Base-by-base conservation (phyloP, 805 yeast species). In the Metschnikowia rubicola region DNA sequence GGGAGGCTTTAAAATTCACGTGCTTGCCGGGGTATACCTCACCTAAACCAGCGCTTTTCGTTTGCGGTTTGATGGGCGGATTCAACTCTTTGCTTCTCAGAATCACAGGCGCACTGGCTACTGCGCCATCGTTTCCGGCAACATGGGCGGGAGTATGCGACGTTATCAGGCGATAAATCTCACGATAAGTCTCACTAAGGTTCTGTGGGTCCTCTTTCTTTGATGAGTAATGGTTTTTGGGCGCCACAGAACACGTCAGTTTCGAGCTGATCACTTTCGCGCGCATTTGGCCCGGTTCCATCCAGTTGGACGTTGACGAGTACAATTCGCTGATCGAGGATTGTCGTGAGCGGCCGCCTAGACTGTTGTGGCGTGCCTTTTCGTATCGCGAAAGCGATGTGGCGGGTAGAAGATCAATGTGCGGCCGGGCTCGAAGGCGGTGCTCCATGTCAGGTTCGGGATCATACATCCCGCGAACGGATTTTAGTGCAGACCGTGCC, bases 271-370 rank as follows among this genome's bases (percentile, higher is more conserved):
- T 28, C 21, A 55, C 32, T 28, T 36, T 36, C 2, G 36, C 10
- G 34, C 37, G 33, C 15, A 35, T 40, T 26, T 44, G 35, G 21
- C 67, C 43, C 3, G 80, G 75, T 44, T 77, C 81, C 81, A 78
- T 77, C 82, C 83, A 78, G 46, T 70, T 73, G 15, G 74, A 67
- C 37, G 74, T 79, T 11, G 73, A 62, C 3, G 66, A 60, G 54
- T 76, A 71, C 36, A 63, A 56, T 30, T 72, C 76, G 54, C 75
- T 70, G 35, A 63, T 56, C 6, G 75, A 68, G 6, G 75, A 70
- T 43, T 70, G 54, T 21, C 74, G 50, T 3, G 75, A 70, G 28
- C 66, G 57, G 11, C 37, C 52, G 30, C 48, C 39, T 11, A 44
- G 46, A 35, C 56, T 49, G 36, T 46, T 45, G 33, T 58, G 62